Base-by-base conservation (phyloP, 805 yeast species). In the Komagataella populi region DNA sequence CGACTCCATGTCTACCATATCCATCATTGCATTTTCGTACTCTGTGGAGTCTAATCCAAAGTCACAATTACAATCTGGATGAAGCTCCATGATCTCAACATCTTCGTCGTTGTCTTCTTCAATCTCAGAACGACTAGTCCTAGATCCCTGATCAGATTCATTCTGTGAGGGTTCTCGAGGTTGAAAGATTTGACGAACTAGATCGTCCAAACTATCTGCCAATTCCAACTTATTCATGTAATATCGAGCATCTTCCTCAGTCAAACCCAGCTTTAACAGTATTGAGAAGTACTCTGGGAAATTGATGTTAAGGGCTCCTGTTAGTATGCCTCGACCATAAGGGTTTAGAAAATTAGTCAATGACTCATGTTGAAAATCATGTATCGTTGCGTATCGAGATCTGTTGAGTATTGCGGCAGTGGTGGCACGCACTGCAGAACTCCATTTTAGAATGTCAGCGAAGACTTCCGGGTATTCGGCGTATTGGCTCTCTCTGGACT, bases 311-410 rank as follows among this genome's bases (percentile, higher is more conserved):
- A 83, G 60, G 0, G 84, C 72, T 3, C 91, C 90, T 50, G 74
- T 73, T 18, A 81, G 78, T 18, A 72, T 63, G 51, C 77, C 74
- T 54, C 90, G 68, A 1, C 83, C 85, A 65, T 79, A 74, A 2
- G 90, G 89, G 18, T 82, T 79, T 70, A 80, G 71, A 59, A 81
- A 84, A 51, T 79, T 72, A 44, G 75, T 62, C 22, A 84, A 67
- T 7, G 86, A 71, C 56, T 80, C 80, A 57, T 78, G 81, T 50
- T 71, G 66, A 23, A 81, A 66, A 60, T 84, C 93, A 57, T 80
- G 83, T 17, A 59, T 58, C 50, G 77, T 61, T 17, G 57, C 57
- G 0, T 62, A 66, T 18, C 70, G 63, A 51, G 75, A 70, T 47
- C 72, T 74, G 58, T 83, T 83, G 50, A 85, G 60, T 6, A 82